These are phyloP conservation scores for Pisolithus microcarpus DNA, from an alignment of 768 basidiomycete genomes.

Conservation along the genomic window DNA sequence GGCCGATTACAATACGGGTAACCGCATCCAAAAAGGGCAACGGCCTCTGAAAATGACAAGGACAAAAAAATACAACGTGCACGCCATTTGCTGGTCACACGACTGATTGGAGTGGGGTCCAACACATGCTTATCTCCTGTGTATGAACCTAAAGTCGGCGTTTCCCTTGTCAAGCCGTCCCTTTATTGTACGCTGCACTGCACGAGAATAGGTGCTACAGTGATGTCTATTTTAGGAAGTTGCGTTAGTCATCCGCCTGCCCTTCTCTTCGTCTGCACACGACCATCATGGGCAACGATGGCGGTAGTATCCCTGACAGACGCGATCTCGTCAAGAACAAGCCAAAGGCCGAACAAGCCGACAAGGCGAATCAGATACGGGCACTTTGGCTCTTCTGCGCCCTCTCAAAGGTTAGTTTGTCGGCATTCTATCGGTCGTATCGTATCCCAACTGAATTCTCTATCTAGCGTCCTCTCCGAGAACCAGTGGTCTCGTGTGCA, in stretches of 20 bases:
- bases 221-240: not conserved
- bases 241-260: constrained; percentile 2
- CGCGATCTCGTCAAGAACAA: constrained; percentile 70
- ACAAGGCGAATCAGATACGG: constrained; percentile 82
- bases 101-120: not conserved
- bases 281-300: constrained; percentile 74
- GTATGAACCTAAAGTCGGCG: no score
- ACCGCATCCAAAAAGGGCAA: constrained; percentile 10
- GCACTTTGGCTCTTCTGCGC: constrained; percentile 93
- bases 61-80: constrained; percentile 14
- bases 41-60: constrained; percentile 18
- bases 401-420: constrained; percentile 69
- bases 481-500: constrained; percentile 86
- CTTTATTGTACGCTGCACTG: no score
- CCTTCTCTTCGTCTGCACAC: not conserved
- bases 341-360: constrained; percentile 80
- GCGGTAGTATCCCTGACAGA: constrained; percentile 81
- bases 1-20: constrained; percentile 1
- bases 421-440: not conserved
- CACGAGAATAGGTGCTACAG: not conserved
- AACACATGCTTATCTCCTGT: no score
- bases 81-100: not conserved
- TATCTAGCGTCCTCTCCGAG: constrained; percentile 67
- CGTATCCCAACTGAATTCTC: not conserved
- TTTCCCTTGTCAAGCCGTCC: no score